Percentiles rank a stretch among this genome's conserved stretches.
These are phyloP conservation scores for Circinella minor DNA, from an alignment of 371 early-diverging fungal genomes.

Conservation along the genomic window DNA sequence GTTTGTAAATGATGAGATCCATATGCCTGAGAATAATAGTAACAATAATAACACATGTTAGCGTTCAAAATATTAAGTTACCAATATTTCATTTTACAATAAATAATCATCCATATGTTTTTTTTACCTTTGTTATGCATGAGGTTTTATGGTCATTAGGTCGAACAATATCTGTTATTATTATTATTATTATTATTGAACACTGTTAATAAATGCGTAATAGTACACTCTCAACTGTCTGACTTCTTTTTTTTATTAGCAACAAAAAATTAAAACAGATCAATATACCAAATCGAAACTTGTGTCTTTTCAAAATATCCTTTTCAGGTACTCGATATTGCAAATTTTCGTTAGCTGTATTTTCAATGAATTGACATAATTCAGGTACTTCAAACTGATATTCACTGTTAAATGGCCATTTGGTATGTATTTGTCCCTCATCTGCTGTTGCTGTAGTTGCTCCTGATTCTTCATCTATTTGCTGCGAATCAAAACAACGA, in stretches of 20 bases:
- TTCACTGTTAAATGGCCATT: constrained; percentile 58
- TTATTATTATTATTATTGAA: not conserved
- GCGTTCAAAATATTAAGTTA: not conserved
- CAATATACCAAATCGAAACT: constrained; percentile 69
- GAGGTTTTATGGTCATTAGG: constrained; percentile 57
- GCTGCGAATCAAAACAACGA: constrained; percentile 22
- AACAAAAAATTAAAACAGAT: too few species aligned
- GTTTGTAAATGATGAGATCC: constrained; percentile 72
- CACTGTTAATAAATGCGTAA: not conserved
- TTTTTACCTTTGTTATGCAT: constrained; percentile 74
- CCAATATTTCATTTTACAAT: not conserved
- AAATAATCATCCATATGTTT: not conserved
- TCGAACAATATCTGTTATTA: constrained; percentile 55
- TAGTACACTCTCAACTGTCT: too few species aligned
- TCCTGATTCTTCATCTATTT: not conserved
- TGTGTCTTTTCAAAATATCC: constrained; percentile 66
- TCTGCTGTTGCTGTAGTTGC: constrained; percentile 21
- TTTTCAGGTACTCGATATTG: constrained; percentile 61
- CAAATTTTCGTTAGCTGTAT: constrained; percentile 36
- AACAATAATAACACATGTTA: not conserved
- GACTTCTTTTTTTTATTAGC: too few species aligned
- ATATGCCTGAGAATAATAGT: constrained; percentile 50
- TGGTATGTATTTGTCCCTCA: constrained; percentile 24
- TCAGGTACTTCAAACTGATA: constrained; percentile 30
- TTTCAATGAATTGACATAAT: constrained; percentile 46